Percentiles rank a stretch among this genome's conserved stretches.
Conservation (phyloP, 2,329 filamentous ascomycete species). For the Claviceps digitariae region DNA sequence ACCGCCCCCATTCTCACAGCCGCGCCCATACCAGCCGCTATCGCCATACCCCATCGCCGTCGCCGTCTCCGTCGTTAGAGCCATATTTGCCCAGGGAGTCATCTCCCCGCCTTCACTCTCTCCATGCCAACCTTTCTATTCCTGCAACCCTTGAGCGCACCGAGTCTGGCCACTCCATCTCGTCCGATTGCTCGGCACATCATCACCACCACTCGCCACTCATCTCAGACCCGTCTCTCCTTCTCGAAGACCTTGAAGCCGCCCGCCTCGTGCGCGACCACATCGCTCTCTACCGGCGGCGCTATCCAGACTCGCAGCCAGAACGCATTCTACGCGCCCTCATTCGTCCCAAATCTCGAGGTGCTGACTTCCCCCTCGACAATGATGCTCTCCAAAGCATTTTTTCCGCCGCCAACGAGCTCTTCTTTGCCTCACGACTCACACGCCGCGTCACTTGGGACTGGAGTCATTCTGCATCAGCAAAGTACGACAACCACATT, state of each 20-base stretch:
- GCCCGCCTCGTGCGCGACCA: slow-evolving; percentile 35
- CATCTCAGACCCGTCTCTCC: slow-evolving; percentile 12
- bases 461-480: slow-evolving; percentile 39
- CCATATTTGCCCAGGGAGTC: not conserved
- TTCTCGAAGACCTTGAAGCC: slow-evolving; percentile 27
- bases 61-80: slow-evolving; percentile 11
- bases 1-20: slow-evolving; percentile 1
- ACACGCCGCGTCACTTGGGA: slow-evolving; percentile 47
- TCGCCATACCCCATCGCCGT: slow-evolving; percentile 10
- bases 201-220: slow-evolving; percentile 14
- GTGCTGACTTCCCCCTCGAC: slow-evolving; percentile 39
- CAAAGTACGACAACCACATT: slow-evolving; percentile 39
- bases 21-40: slow-evolving; percentile 3
- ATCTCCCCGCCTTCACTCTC: not conserved
- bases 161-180: slow-evolving; percentile 34
- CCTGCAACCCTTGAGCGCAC: slow-evolving; percentile 31
- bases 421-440: slow-evolving; percentile 47
- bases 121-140: not conserved
- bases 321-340: slow-evolving; percentile 44
- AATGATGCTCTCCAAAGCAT: slow-evolving; percentile 43
- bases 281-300: slow-evolving; percentile 29
- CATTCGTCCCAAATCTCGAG: slow-evolving; percentile 34
- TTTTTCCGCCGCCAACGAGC: slow-evolving; percentile 45
- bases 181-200: slow-evolving; percentile 22
- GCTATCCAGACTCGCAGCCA: slow-evolving; percentile 35